phyloP scores from a whole-genome alignment of 2,329 filamentous ascomycete genomes.

The Fonsecaea nubica region DNA sequence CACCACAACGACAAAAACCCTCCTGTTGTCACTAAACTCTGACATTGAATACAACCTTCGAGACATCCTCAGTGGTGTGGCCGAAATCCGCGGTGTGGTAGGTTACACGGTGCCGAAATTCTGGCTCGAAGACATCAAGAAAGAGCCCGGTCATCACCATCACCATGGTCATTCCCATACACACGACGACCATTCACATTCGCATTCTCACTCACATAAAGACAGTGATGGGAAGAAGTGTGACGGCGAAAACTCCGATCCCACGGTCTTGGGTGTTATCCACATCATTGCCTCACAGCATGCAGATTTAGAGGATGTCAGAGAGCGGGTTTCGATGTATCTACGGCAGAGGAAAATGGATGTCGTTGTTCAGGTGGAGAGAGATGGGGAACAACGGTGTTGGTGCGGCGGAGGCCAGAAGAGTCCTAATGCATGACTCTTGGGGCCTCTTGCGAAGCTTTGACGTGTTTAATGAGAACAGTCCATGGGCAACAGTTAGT shows the following conservation, averaged over 20 bases:
- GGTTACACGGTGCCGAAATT: slow-evolving; percentile 88
- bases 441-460: neutral
- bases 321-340: slow-evolving; percentile 75
- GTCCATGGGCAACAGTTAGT: neutral
- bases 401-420: slow-evolving; percentile 57
- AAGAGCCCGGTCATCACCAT: slow-evolving; percentile 44
- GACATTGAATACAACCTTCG: slow-evolving; percentile 86
- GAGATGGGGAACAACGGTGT: slow-evolving; percentile 74
- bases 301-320: slow-evolving; percentile 80
- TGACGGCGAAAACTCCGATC: slow-evolving; percentile 31
- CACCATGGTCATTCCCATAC: slow-evolving; percentile 41
- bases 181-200: slow-evolving; percentile 40
- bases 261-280: slow-evolving; percentile 77
- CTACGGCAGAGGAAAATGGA: slow-evolving; percentile 75
- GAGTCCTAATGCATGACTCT: neutral
- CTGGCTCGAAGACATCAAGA: slow-evolving; percentile 71
- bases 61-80: slow-evolving; percentile 82
- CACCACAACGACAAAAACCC: slow-evolving; percentile 77
- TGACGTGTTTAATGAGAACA: slow-evolving; percentile 3
- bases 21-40: slow-evolving; percentile 84
- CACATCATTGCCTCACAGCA: slow-evolving; percentile 78
- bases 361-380: slow-evolving; percentile 84
- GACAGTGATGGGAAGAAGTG: slow-evolving; percentile 36
- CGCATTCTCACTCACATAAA: slow-evolving; percentile 41
- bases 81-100: slow-evolving; percentile 80